Base-by-base conservation (phyloP, 495 filamentous ascomycete species). In the Parathielavia hyrcaniae region DNA sequence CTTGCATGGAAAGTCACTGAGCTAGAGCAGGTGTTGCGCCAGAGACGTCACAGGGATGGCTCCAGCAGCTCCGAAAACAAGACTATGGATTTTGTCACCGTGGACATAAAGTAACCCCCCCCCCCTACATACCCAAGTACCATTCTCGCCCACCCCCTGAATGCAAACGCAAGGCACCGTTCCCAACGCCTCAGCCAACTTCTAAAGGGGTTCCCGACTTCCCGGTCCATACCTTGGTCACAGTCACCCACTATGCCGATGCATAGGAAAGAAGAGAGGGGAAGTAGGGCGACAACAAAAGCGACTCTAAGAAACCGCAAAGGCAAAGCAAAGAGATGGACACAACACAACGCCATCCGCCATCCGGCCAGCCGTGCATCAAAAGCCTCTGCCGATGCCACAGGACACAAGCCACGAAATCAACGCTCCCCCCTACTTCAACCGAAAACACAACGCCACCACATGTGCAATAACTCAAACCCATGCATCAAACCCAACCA, bases 161-260 rank as follows among this genome's bases (percentile, higher is more conserved):
- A 34, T 43, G 34, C 48, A 50, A 54, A 54, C 6, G 41, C 23
- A 44, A 54, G 34, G 23, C 23, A 54, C 23, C 26, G 17, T 32
- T 45, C 16, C 20, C 34, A 54, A 36, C 40, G 41, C 41, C 52
- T 46, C 34, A n/a, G 1, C 39, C 51, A 7, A 4, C 4, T 13
- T 16, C 10, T 3, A 12, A 13, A 12, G 19, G n/a, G 5, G 5
- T 14, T 26, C n/a, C 1, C 34, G 23, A 44, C 20, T 39, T 23
- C 51, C 52, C 41, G 20, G 2, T 46, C 50, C 8, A 32, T 46
- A 17, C 16, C 47, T 6, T 30, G 4, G 9, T 26, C 36, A 38
- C 34, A 1, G 26, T 36, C 19, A 38, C 11, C 19, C 20, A 8
- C 35, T 16, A 10, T 7, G 36, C 30, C 34, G 40, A 26, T 16